These are phyloP conservation scores for Coemansia sp. DNA, from an alignment of 192 early-diverging fungal genomes.

Conservation along the genomic window DNA sequence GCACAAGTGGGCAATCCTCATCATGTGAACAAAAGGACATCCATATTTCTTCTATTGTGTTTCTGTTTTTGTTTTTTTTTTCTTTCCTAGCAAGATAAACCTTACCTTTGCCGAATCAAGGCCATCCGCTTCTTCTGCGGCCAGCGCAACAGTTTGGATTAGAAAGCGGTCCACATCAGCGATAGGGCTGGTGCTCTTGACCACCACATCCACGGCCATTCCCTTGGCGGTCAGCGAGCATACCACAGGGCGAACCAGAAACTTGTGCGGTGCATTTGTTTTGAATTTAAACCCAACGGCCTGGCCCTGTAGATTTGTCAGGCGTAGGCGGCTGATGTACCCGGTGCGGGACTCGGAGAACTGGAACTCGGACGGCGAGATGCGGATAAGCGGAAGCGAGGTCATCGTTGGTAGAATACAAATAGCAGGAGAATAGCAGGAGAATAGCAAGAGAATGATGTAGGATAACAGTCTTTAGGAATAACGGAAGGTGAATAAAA, in stretches of 20 bases:
- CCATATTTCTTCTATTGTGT: neutral
- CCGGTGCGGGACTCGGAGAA: slow-evolving; percentile 46
- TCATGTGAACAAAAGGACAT: no score
- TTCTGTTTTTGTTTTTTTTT: neutral
- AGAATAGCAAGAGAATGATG: slow-evolving; percentile 9
- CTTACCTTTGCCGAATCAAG: slow-evolving; percentile 58
- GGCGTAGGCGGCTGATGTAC: slow-evolving; percentile 51
- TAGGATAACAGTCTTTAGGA: neutral
- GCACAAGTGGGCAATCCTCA: neutral
- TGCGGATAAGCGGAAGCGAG: slow-evolving; percentile 48
- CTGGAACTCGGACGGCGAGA: slow-evolving; percentile 57
- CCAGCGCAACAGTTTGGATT: slow-evolving; percentile 57
- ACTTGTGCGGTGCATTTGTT: slow-evolving; percentile 61
- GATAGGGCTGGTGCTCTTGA: slow-evolving; percentile 51
- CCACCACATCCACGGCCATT: slow-evolving; percentile 54
- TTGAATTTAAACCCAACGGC: slow-evolving; percentile 62
- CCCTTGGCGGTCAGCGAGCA: slow-evolving; percentile 49
- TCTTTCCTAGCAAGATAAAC: neutral
- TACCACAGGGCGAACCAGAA: slow-evolving; percentile 58
- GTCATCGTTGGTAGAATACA: slow-evolving; percentile 18
- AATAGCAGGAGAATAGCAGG: neutral
- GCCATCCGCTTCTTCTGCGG: slow-evolving; percentile 42
- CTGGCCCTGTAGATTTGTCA: slow-evolving; percentile 47
- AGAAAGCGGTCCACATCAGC: slow-evolving; percentile 57
- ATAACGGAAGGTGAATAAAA: no score